Conservation (phyloP, 257 asterid species). For the Paulownia fortunei region DNA sequence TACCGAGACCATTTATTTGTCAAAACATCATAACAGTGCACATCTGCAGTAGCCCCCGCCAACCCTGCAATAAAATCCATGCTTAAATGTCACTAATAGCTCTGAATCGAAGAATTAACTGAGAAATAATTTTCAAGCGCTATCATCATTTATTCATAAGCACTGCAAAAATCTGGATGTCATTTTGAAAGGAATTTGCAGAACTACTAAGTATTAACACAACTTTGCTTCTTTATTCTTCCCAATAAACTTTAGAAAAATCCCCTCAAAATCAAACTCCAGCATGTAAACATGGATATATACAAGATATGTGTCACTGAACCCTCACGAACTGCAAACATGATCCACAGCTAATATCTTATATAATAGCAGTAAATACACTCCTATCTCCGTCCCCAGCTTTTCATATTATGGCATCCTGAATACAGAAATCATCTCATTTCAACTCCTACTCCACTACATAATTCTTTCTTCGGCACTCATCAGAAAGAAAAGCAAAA, state of each 20-base stretch:
- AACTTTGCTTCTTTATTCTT: not conserved
- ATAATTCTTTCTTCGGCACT: slow-evolving; percentile 16
- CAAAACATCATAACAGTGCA: slow-evolving; percentile 89
- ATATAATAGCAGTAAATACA: slow-evolving; percentile 1
- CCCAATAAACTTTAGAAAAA: not conserved
- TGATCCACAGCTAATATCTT: not conserved
- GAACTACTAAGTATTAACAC: slow-evolving; percentile 19
- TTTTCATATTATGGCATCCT: not conserved
- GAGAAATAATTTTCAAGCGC: not conserved
- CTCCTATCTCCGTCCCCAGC: slow-evolving; percentile 26
- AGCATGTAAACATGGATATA: slow-evolving; percentile 23
- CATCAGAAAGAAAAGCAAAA: slow-evolving; percentile 21
- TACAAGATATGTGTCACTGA: not conserved
- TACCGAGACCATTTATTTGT: slow-evolving; percentile 97
- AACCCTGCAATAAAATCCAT: slow-evolving; percentile 71
- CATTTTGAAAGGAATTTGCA: not conserved
- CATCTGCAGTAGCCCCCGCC: slow-evolving; percentile 99
- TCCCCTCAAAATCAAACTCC: slow-evolving; percentile 11
- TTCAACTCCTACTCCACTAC: slow-evolving; percentile 18
- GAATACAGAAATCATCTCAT: slow-evolving; percentile 8
- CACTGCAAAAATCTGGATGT: not conserved
- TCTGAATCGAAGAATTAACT: not conserved
- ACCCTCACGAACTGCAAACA: slow-evolving; percentile 5
- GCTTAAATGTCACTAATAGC: slow-evolving; percentile 27
- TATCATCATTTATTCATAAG: slow-evolving; percentile 18